Conservation (phyloP, 257 asterid species). For the Penstemon eatonii region DNA sequence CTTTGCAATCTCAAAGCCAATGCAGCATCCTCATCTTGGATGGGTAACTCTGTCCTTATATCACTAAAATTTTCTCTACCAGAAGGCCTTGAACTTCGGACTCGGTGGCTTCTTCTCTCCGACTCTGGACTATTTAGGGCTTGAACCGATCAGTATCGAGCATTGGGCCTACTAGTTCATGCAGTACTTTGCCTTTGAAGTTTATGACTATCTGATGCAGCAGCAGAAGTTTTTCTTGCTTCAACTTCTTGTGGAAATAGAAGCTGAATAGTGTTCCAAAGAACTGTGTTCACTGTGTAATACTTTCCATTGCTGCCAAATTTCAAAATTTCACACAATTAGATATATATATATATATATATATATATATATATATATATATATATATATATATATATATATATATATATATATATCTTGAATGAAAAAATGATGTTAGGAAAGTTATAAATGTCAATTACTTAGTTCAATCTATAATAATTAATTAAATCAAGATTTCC, state of each 20-base stretch:
- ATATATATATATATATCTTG: no score
- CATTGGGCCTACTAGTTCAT: slow-evolving; percentile 28
- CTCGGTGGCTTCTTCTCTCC: slow-evolving; percentile 37
- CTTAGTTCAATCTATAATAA: no score
- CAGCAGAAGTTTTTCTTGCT: slow-evolving; percentile 52
- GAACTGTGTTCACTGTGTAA: slow-evolving; percentile 89
- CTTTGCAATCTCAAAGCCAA: slow-evolving; percentile 92
- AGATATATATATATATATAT: no score
- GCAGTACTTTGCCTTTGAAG: slow-evolving; percentile 32
- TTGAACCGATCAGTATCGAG: slow-evolving; percentile 36
- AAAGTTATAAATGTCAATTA: no score
- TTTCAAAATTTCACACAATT: neutral
- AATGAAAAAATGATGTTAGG: no score
- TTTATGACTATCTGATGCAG: slow-evolving; percentile 23
- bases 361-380: no score
- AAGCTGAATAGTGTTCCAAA: slow-evolving; percentile 95
- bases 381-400: no score
- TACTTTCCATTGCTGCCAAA: slow-evolving; percentile 73
- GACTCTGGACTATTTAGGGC: slow-evolving; percentile 50
- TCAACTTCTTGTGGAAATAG: slow-evolving; percentile 86
- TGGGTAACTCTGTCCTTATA: slow-evolving; percentile 43
- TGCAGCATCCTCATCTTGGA: slow-evolving; percentile 87
- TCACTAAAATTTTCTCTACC: slow-evolving; percentile 26
- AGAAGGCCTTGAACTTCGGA: slow-evolving; percentile 32
- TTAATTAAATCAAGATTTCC: no score